A percentile compares a stretch with the other conserved stretches of the same genome.
These are phyloP conservation scores for Emmonsiellopsis sp. DNA, from an alignment of 2,329 filamentous ascomycete genomes.

Conservation along the genomic window DNA sequence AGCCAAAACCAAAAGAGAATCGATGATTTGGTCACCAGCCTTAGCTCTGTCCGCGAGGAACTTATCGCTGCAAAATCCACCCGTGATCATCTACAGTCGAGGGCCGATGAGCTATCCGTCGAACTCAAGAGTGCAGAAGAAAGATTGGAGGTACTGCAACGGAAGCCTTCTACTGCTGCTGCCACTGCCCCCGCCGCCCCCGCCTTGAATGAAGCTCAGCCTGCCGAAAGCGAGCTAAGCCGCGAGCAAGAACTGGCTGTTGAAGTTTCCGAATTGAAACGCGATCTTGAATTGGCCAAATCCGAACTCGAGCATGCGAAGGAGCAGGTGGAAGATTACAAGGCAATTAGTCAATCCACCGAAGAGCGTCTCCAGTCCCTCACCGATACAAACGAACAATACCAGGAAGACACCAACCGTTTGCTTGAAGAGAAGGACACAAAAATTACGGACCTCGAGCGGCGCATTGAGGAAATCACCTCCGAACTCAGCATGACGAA, in stretches of 20 bases:
- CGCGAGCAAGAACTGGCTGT: slow-evolving; percentile 71
- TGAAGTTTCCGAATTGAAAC: slow-evolving; percentile 77
- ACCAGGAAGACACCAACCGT: slow-evolving; percentile 74
- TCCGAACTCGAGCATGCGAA: slow-evolving; percentile 74
- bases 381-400: slow-evolving; percentile 73
- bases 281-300: slow-evolving; percentile 72
- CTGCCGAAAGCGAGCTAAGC: slow-evolving; percentile 49
- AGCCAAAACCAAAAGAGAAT: slow-evolving; percentile 85
- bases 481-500: slow-evolving; percentile 74
- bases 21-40: slow-evolving; percentile 74
- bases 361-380: slow-evolving; percentile 81
- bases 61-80: slow-evolving; percentile 77
- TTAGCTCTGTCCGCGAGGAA: slow-evolving; percentile 77
- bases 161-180: slow-evolving; percentile 60
- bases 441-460: slow-evolving; percentile 71
- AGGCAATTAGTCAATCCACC: slow-evolving; percentile 72
- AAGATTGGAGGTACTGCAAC: slow-evolving; percentile 69
- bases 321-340: slow-evolving; percentile 77
- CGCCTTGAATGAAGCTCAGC: slow-evolving; percentile 37
- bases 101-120: slow-evolving; percentile 80
- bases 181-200: slow-evolving; percentile 33
- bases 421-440: slow-evolving; percentile 67
- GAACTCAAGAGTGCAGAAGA: slow-evolving; percentile 87
- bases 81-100: slow-evolving; percentile 77
- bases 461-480: slow-evolving; percentile 74